Percentiles rank a stretch among this genome's conserved stretches.
Evolutionary conservation across 1,284 basidiomycete genomes (phyloP).

Genomic region (Apiotrichum gamsii): DNA sequence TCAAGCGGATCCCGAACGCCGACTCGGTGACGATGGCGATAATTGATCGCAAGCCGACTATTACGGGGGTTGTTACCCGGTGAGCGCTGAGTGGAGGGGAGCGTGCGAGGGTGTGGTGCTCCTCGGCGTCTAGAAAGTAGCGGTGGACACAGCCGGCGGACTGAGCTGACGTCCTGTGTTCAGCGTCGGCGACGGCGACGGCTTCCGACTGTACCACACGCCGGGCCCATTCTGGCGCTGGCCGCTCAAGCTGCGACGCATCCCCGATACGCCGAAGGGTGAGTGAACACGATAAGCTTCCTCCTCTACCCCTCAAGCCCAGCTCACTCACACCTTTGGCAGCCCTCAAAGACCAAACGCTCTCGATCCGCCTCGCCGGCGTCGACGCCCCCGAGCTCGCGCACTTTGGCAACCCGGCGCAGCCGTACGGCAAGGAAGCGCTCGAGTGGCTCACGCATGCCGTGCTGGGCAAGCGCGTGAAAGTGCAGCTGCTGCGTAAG

Average conservation of each 20-base stretch:
- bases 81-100: no score
- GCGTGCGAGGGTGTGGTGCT: no score
- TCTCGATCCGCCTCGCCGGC: slow-evolving; percentile 77
- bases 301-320: not conserved
- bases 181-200: slow-evolving; percentile 72
- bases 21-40: slow-evolving; percentile 61
- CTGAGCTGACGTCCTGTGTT: no score
- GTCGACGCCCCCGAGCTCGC: slow-evolving; percentile 81
- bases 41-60: slow-evolving; percentile 56
- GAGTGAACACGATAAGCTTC: slow-evolving; percentile 7
- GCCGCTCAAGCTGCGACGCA: slow-evolving; percentile 61
- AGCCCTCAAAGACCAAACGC: slow-evolving; percentile 69
- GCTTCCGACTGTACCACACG: slow-evolving; percentile 65
- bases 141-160: slow-evolving; percentile 3
- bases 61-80: slow-evolving; percentile 69
- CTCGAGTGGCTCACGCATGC: slow-evolving; percentile 61
- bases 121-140: no score
- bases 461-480: slow-evolving; percentile 51
- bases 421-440: slow-evolving; percentile 65
- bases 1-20: slow-evolving; percentile 56
- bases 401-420: slow-evolving; percentile 71
- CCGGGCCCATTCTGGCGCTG: slow-evolving; percentile 65
- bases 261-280: slow-evolving; percentile 63
- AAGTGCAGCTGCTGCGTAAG: slow-evolving; percentile 59
- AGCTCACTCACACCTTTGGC: not conserved